Evolutionary conservation across 176 grass and related monocot genomes (phyloP).

Genomic region (Phoenix dactylifera): DNA sequence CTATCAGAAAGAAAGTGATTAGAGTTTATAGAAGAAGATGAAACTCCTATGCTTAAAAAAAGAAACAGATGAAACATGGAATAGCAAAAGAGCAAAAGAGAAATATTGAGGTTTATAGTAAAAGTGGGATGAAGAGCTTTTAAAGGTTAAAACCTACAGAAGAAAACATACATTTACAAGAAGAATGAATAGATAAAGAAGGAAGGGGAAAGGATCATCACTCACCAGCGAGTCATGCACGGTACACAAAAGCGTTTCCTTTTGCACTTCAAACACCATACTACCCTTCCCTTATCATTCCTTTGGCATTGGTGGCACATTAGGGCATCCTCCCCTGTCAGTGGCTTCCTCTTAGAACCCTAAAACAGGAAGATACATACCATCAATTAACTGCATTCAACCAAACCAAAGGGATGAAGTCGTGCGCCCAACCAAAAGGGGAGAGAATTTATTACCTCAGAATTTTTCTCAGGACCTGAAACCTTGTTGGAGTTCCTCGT

Average conservation of each 20-base stretch:
- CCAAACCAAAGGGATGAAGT: background rate
- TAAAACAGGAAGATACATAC: background rate
- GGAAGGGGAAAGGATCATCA: background rate
- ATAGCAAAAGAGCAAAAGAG: no score
- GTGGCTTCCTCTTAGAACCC: constrained; percentile 18
- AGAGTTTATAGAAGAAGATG: no score
- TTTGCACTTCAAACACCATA: constrained; percentile 40
- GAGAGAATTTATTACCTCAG: no score
- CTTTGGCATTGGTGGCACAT: constrained; percentile 72
- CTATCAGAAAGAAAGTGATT: no score
- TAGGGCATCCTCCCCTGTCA: constrained; percentile 38
- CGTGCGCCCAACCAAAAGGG: background rate
- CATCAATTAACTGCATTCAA: constrained; percentile 2
- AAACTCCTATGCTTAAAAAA: no score
- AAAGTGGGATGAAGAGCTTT: no score
- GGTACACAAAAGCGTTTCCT: constrained; percentile 42
- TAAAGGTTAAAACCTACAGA: no score
- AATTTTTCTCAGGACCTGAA: constrained; percentile 11
- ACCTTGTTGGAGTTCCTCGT: constrained; percentile 8
- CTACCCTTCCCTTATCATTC: constrained; percentile 43
- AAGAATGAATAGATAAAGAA: background rate
- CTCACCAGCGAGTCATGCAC: constrained; percentile 51
- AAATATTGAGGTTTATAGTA: no score
- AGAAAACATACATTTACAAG: no score
- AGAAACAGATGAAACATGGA: no score